Conservation (phyloP, 2,329 filamentous ascomycete genomes). For the Elsinoe necatrix region DNA sequence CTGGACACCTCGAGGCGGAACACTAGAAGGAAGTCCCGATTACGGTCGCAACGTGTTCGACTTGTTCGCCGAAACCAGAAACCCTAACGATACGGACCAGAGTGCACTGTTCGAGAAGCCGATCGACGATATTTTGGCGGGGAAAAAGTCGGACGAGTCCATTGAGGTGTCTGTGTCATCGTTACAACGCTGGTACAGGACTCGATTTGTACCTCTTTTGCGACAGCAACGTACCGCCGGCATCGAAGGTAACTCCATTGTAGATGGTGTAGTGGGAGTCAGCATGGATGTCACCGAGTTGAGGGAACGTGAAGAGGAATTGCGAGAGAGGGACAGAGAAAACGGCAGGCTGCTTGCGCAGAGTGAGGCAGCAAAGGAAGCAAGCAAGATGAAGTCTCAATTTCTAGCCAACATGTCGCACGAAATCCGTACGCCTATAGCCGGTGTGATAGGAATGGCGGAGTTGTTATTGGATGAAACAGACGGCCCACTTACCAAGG, state of each 20-base stretch:
- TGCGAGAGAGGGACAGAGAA: constrained; percentile 55
- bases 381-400: constrained; percentile 69
- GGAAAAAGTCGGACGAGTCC: constrained; percentile 51
- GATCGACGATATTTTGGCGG: constrained; percentile 57
- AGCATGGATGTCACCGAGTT: constrained; percentile 72
- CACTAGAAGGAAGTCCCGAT: constrained; percentile 8
- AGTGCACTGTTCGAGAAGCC: constrained; percentile 44
- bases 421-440: constrained; percentile 51
- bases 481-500: constrained; percentile 45
- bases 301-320: constrained; percentile 53
- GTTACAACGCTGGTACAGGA: constrained; percentile 60
- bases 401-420: constrained; percentile 58
- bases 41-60: constrained; percentile 48
- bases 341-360: constrained; percentile 65
- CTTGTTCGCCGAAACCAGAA: constrained; percentile 41
- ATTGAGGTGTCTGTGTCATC: constrained; percentile 53
- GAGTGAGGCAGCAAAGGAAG: constrained; percentile 70
- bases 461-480: constrained; percentile 63
- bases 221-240: constrained; percentile 48
- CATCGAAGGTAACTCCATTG: constrained; percentile 42
- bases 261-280: constrained; percentile 69
- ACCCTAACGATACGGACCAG: constrained; percentile 21
- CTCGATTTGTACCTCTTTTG: constrained; percentile 59
- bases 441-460: constrained; percentile 72
- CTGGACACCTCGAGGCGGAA: constrained; percentile 18